Evolutionary conservation across 768 basidiomycete species (phyloP), one percentile per base, ranked within the genome.

Genomic region (Strobilomyces dryophilus): DNA sequence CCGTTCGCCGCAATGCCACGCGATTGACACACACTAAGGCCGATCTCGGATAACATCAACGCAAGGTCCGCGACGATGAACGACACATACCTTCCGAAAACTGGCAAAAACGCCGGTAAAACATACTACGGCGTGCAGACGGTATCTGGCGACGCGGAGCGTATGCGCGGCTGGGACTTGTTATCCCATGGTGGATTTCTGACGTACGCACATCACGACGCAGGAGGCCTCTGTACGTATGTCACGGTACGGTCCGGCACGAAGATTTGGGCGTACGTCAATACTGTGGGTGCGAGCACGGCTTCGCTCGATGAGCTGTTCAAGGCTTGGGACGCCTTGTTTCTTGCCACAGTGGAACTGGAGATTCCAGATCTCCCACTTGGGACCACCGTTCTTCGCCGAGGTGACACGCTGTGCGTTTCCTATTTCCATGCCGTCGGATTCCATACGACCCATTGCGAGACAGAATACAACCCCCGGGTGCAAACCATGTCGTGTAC

Each of bases 381-480:
- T 1, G 27, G 42, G 1, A 17, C 27, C 2, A 1, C 27, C 18
- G 14, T 43, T 1, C 5, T 43, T 2, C 14, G 10, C 5, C 1
- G 1, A 7, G 42, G 42, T 3, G 24, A 26, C 10, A n/a, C 10
- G 7, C 15, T 43, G 42, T 43, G 20, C 8, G 42, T 18, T 8
- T 29, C 8, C 7, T 17, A 29, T 24, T 8, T 7, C n/a, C n/a
- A n/a, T n/a, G 15, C 2, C 14, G 24, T 24, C 24, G 2, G 24
- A 24, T 41, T 21, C 1, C 2, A 24, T 10, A 2, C 3, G 5
- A 1, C 14, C 10, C 10, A 32, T 9, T 4, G 26, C 5, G 2
- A 31, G 6, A 29, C 8, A 57, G 52, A 6, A 57, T 57, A 2
- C 52, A 54, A 20, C 49, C 52, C 0, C 52, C 49, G 0, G 49